These are phyloP conservation scores for Trichoderma afroharzianum DNA, from an alignment of 2,329 filamentous ascomycete genomes.

Conservation along the genomic window DNA sequence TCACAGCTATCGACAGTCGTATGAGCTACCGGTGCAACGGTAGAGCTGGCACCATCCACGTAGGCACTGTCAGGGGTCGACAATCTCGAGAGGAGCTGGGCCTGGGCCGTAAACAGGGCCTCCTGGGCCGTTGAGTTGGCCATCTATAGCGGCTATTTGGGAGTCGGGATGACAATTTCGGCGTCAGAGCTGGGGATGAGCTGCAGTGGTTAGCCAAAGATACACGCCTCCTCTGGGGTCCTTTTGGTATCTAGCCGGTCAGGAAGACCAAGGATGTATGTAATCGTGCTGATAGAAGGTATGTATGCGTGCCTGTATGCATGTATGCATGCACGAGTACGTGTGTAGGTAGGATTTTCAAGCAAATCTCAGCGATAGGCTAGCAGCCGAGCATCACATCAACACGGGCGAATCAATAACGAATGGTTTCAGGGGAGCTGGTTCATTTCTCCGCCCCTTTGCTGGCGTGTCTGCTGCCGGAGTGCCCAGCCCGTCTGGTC, in stretches of 20 bases:
- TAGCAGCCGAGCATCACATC: not conserved
- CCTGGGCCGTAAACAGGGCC: conserved; percentile 32
- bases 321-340: not conserved
- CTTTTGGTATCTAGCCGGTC: not conserved
- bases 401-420: conserved; percentile 1
- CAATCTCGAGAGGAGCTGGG: conserved; percentile 31
- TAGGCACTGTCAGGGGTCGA: not conserved
- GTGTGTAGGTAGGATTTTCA: not conserved
- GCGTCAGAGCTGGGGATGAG: not conserved
- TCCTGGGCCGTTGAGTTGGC: conserved; percentile 27
- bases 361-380: conserved; percentile 1
- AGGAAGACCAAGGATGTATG: not conserved
- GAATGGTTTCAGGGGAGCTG: not conserved
- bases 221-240: not conserved
- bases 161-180: not conserved
- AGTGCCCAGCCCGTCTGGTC: not conserved
- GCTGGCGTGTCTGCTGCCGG: conserved; percentile 11
- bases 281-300: not conserved
- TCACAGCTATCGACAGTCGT: conserved; percentile 10
- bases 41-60: conserved; percentile 22
- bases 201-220: not conserved
- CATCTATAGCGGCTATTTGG: conserved; percentile 13
- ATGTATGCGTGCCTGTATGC: not conserved
- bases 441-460: not conserved
- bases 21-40: conserved; percentile 13